Evolutionary conservation across 768 basidiomycete genomes (phyloP).

Genomic region (Pulveroboletus sp.): DNA sequence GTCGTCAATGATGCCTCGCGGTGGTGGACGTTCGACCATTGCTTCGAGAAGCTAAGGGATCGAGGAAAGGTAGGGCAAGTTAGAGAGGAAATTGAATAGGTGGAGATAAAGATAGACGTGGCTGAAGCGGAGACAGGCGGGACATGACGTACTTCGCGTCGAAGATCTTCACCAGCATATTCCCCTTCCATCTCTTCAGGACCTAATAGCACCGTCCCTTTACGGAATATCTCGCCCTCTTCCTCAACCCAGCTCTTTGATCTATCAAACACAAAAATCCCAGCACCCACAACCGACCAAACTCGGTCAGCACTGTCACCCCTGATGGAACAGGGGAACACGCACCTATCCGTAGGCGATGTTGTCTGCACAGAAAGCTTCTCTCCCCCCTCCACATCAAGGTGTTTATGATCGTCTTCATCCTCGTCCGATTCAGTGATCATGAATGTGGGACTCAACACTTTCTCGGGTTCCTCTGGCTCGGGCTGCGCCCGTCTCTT

Average conservation of each 20-base stretch:
- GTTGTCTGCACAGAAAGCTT: slow-evolving; percentile 18
- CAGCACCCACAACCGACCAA: not conserved
- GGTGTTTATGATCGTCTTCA: slow-evolving; percentile 34
- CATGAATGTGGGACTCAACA: slow-evolving; percentile 63
- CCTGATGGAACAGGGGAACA: not conserved
- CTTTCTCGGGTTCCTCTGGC: slow-evolving; percentile 63
- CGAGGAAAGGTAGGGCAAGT: not conserved
- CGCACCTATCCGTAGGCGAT: slow-evolving; percentile 48
- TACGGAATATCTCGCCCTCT: slow-evolving; percentile 95
- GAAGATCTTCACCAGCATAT: slow-evolving; percentile 83
- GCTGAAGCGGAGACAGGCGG: not conserved
- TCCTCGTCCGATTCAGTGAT: slow-evolving; percentile 50
- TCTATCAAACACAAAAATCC: slow-evolving; percentile 31
- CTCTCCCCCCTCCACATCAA: slow-evolving; percentile 36
- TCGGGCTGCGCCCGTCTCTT: slow-evolving; percentile 68
- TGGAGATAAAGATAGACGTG: not conserved
- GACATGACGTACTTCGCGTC: slow-evolving; percentile 55
- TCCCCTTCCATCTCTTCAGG: slow-evolving; percentile 88
- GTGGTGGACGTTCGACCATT: slow-evolving; percentile 81
- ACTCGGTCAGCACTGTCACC: not conserved
- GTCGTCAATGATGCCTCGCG: slow-evolving; percentile 64
- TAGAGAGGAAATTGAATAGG: not conserved
- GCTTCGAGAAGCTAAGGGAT: slow-evolving; percentile 69
- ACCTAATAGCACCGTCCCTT: slow-evolving; percentile 74
- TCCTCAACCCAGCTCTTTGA: slow-evolving; percentile 84